Conservation (phyloP, 495 filamentous ascomycete genomes). For the Aspergillus egyptiacus region DNA sequence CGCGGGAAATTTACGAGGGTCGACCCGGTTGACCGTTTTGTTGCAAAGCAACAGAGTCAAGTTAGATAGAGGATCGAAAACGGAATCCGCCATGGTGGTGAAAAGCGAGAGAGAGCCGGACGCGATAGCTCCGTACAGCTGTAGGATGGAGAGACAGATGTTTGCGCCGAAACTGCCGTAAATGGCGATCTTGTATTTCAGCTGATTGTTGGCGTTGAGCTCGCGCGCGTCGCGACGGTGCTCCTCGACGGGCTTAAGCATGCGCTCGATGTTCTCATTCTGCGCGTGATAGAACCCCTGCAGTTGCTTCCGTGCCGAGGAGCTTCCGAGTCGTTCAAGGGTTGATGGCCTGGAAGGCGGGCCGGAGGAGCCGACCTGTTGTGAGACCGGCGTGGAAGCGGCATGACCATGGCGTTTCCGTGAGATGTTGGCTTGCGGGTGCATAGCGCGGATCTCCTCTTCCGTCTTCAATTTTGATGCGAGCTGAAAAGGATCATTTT, state of each 20-base stretch:
- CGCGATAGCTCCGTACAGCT: conserved; percentile 82
- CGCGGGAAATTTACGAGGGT: conserved; percentile 82
- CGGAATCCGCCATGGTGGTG: conserved; percentile 94
- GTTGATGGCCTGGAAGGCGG: conserved; percentile 31
- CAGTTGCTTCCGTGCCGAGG: conserved; percentile 55
- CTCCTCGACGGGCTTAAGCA: conserved; percentile 90
- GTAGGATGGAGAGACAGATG: conserved; percentile 66
- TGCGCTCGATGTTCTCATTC: conserved; percentile 86
- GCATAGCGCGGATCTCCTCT: conserved; percentile 71
- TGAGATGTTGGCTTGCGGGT: conserved; percentile 62
- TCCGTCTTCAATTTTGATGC: conserved; percentile 71
- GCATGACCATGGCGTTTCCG: conserved; percentile 61
- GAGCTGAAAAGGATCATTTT: conserved; percentile 77
- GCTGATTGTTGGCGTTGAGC: conserved; percentile 69
- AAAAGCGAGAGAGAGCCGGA: conserved; percentile 89
- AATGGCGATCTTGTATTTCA: conserved; percentile 84
- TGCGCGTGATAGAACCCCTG: conserved; percentile 84
- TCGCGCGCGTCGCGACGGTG: conserved; percentile 76
- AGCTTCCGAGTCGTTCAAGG: conserved; percentile 27
- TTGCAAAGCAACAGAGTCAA: conserved; percentile 81
- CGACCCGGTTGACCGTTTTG: conserved; percentile 82
- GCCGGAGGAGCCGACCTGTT: not conserved
- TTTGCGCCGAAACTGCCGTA: conserved; percentile 87
- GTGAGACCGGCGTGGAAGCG: conserved; percentile 11
- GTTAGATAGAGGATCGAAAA: conserved; percentile 94